These are phyloP conservation scores for Nakaseomyces sp. DNA, from an alignment of 1,139 yeast species.

Conservation along the genomic window DNA sequence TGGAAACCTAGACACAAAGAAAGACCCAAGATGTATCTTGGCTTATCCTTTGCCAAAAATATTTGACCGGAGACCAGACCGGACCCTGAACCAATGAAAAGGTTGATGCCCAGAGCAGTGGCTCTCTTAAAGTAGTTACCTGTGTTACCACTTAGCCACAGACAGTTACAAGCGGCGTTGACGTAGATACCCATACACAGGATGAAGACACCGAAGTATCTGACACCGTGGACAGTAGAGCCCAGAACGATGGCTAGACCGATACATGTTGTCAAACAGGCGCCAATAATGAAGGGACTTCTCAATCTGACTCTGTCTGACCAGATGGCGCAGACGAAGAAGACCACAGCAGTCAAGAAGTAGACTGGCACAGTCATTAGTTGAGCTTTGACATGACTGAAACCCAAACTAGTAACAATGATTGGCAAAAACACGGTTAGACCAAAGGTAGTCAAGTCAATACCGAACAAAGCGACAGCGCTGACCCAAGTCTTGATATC, in stretches of 20 bases:
- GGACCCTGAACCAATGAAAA: constrained; percentile 39
- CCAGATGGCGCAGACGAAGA: constrained; percentile 33
- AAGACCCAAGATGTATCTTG: constrained; percentile 32
- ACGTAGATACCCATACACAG: constrained; percentile 37
- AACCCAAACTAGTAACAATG: constrained; percentile 40
- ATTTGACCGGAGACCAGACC: constrained; percentile 44
- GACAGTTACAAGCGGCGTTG: constrained; percentile 37
- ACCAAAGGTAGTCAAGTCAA: constrained; percentile 40
- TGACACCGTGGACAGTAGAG: constrained; percentile 32
- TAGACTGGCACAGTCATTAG: constrained; percentile 44
- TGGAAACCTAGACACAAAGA: constrained; percentile 47
- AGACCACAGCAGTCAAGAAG: constrained; percentile 36
- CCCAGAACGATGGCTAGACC: constrained; percentile 38
- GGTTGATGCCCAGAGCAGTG: constrained; percentile 38
- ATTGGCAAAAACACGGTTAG: constrained; percentile 43
- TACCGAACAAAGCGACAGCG: constrained; percentile 40
- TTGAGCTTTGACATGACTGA: constrained; percentile 38
- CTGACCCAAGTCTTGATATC: constrained; percentile 38
- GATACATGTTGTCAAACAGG: constrained; percentile 32
- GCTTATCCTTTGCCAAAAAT: constrained; percentile 29
- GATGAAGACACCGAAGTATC: constrained; percentile 42
- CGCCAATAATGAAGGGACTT: constrained; percentile 33
- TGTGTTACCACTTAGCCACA: constrained; percentile 40
- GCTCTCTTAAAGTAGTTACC: constrained; percentile 42
- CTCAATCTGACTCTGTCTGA: constrained; percentile 37